A percentile compares a stretch with the other conserved stretches of the same genome.
Evolutionary conservation across 768 basidiomycete species (phyloP).

Genomic region (Serendipita sp.): DNA sequence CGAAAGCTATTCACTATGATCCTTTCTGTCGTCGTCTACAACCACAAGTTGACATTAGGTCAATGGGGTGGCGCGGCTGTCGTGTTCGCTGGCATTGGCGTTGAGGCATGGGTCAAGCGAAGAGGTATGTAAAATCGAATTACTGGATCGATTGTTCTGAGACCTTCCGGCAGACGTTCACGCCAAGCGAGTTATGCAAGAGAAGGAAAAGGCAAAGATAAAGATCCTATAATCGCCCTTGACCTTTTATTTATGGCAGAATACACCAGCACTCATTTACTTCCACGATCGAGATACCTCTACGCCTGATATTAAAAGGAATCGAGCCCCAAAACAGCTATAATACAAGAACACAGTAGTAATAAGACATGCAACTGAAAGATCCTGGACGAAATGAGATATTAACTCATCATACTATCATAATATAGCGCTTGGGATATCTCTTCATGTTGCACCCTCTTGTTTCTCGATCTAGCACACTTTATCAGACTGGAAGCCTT

Average conservation of each 20-base stretch:
- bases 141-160: not conserved
- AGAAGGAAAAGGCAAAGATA: conserved; percentile 71
- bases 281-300: not conserved
- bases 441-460: not conserved
- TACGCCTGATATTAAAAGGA: not conserved
- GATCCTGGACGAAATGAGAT: not conserved
- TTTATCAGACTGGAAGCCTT: not conserved
- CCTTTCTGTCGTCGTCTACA: conserved; percentile 81
- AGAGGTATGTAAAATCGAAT: conserved; percentile 36
- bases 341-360: not conserved
- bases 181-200: conserved; percentile 60
- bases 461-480: not conserved
- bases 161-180: conserved; percentile 43
- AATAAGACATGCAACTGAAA: not conserved
- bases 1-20: conserved; percentile 98
- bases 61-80: conserved; percentile 89
- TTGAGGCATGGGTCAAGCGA: conserved; percentile 84
- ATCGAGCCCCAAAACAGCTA: not conserved
- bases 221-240: conserved; percentile 43
- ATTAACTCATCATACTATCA: not conserved
- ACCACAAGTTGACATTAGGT: conserved; percentile 64
- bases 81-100: conserved; percentile 89
- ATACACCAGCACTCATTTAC: not conserved
- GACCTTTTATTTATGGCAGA: not conserved
- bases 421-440: not conserved